Evolutionary conservation across 2,329 filamentous ascomycete species (phyloP).

Genomic region (Fusarium stilboides): DNA sequence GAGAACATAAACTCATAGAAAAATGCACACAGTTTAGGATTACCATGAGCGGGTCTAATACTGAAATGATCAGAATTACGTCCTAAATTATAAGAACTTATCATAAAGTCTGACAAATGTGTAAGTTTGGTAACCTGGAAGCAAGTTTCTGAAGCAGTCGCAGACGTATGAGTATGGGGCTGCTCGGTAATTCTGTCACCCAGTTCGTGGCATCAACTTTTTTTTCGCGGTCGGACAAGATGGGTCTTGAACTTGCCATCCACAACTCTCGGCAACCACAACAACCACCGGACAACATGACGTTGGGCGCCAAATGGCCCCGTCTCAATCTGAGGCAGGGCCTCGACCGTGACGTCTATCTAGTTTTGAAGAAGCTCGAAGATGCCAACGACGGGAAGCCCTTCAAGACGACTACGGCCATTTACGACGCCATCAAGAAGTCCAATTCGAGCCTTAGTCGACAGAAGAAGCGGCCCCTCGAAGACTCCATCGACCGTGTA

Average conservation of each 20-base stretch:
- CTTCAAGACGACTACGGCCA: constrained; percentile 66
- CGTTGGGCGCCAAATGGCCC: constrained; percentile 28
- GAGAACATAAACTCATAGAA: no score
- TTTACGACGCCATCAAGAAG: constrained; percentile 85
- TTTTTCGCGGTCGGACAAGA: not conserved
- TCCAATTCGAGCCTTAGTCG: constrained; percentile 91
- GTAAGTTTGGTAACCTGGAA: no score
- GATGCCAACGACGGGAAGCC: constrained; percentile 72
- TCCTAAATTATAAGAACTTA: no score
- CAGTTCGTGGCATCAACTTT: not conserved
- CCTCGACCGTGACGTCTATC: constrained; percentile 82
- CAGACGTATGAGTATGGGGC: not conserved
- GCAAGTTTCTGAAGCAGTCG: no score
- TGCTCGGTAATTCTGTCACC: constrained; percentile 14
- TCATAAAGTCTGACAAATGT: no score
- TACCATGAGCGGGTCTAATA: no score
- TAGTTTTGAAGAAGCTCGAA: constrained; percentile 82
- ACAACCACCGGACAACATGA: constrained; percentile 26
- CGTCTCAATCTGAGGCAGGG: constrained; percentile 45
- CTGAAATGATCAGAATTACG: no score
- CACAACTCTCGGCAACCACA: not conserved
- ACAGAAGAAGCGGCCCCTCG: constrained; percentile 83
- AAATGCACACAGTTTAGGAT: no score
- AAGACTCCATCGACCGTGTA: constrained; percentile 88
- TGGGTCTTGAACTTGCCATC: not conserved